Percentiles rank a stretch among this genome's conserved stretches.
These are phyloP conservation scores for Quercus robur DNA, from an alignment of 306 rosid genomes.

Conservation along the genomic window DNA sequence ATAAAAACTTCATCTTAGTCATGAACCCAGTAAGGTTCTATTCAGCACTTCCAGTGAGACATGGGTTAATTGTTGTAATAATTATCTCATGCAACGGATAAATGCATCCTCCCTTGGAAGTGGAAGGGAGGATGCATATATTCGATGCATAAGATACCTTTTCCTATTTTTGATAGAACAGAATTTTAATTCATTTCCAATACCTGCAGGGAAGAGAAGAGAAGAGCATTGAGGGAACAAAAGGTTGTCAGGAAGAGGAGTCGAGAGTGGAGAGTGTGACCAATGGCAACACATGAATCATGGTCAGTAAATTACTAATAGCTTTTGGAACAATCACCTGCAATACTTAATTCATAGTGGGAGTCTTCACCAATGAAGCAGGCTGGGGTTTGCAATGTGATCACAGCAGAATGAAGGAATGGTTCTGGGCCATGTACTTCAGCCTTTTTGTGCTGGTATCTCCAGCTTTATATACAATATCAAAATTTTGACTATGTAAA, in stretches of 20 bases:
- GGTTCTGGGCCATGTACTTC: neutral
- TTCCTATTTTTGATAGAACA: neutral
- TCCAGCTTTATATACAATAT: neutral
- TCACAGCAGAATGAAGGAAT: neutral
- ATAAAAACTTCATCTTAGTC: neutral
- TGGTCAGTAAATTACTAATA: neutral
- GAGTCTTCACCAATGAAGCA: neutral
- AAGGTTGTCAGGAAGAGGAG: constrained; percentile 23
- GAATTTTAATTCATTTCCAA: constrained; percentile 7
- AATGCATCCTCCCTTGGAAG: too few species aligned
- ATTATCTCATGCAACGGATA: too few species aligned
- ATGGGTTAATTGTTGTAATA: too few species aligned
- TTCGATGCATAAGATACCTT: too few species aligned
- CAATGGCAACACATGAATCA: neutral
- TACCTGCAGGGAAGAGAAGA: constrained; percentile 77
- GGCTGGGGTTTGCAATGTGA: neutral
- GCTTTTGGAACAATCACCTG: neutral
- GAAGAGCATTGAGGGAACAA: constrained; percentile 51
- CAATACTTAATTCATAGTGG: neutral
- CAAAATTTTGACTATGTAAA: neutral
- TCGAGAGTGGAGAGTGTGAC: constrained; percentile 4
- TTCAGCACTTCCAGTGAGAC: too few species aligned
- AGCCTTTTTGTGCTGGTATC: neutral
- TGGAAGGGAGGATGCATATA: too few species aligned
- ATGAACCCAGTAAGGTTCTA: too few species aligned